Conservation (phyloP, 768 basidiomycete species). For the Calocera viscosa region DNA sequence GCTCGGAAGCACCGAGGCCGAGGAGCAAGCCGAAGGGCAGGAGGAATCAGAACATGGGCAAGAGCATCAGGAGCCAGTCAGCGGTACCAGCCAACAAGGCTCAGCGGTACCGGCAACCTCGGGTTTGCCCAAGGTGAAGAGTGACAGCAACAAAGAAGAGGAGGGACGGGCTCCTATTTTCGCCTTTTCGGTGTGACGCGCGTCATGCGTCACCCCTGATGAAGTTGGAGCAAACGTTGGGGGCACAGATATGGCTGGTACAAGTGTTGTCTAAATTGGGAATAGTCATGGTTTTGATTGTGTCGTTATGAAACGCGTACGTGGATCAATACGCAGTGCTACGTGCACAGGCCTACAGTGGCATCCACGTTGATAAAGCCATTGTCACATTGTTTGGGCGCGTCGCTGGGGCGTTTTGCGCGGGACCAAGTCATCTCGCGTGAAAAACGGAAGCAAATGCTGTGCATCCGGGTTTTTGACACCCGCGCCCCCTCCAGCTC, state of each 20-base stretch:
- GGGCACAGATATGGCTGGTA: not conserved
- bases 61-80: not conserved
- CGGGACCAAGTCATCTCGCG: constrained; percentile 6
- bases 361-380: not conserved
- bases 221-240: not conserved
- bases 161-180: not conserved
- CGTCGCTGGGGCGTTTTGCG: not conserved
- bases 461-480: constrained; percentile 8
- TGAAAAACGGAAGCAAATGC: constrained; percentile 6
- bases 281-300: not conserved
- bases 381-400: not conserved
- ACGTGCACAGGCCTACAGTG: not conserved
- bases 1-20: not conserved
- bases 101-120: not conserved
- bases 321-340: not conserved
- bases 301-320: not conserved
- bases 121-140: not conserved
- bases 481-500: not conserved
- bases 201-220: constrained; percentile 3
- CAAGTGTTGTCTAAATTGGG: not conserved
- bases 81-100: not conserved
- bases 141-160: not conserved
- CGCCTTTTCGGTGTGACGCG: not conserved
- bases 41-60: not conserved
- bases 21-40: not conserved